Evolutionary conservation across 2,329 filamentous ascomycete genomes (phyloP), one percentile per base, ranked within the genome.

Genomic region (Calonectria honghensis): DNA sequence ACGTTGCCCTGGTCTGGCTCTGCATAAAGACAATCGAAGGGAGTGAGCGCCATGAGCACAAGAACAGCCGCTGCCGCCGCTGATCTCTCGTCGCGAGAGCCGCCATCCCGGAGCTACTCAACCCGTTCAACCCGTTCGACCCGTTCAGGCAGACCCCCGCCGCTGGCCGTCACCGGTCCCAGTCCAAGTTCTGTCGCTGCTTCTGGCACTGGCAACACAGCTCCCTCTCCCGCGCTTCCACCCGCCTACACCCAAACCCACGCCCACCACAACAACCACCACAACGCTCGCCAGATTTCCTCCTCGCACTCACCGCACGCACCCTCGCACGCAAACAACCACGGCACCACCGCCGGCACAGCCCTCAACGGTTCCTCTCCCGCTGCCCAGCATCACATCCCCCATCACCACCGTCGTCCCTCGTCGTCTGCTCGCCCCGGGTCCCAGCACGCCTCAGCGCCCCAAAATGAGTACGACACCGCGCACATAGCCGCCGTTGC

Each of bases 381-480:
- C 75, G 77, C 75, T 78, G 74, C 81, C 79, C 75, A 80, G 70
- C 73, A 79, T 77, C 68, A 74, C 64, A 70, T 73, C 70, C 74
- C 79, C 70, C 83, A 83, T 75, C 86, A 83, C 69, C 84, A 85
- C 79, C 85, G 84, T 73, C 85, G 83, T 77, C 84, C 82, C 80
- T 77, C 84, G 80, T 86, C 86, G 45, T 87, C 86, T 32, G 86
- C 86, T 52, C 74, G 76, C 50, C 83, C 85, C 71, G 86, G 86
- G 76, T 85, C 86, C 74, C 81, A 85, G 63, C 86, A 88, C 76
- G 86, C 90, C 71, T 79, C 86, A 54, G 80, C 86, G 68, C 86
- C 87, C 70, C 92, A 93, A 81, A 89, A 93, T 84, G 94, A 97
- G 85, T 93, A 93, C 88, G 95, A 96, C 86, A 90, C 93, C 80